Conservation (phyloP, 164 flowering plant species). For the Buxus sempervirens region DNA sequence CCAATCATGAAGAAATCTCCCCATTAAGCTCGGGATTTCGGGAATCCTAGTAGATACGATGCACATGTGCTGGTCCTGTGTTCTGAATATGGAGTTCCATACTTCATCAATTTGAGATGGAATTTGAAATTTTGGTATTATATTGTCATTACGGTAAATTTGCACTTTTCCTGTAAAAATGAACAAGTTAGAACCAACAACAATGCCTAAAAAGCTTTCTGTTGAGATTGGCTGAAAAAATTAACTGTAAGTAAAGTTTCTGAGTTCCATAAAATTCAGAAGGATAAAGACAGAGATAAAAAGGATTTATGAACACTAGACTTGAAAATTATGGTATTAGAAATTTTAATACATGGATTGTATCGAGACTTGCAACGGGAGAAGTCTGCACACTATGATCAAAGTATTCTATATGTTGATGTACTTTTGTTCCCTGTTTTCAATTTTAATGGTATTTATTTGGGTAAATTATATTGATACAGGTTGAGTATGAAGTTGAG, state of each 20-base stretch:
- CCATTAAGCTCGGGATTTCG: not conserved
- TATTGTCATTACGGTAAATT: no score
- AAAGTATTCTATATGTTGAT: not conserved
- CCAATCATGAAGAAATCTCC: not conserved
- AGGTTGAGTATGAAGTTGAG: constrained; percentile 76
- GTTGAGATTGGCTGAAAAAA: not conserved
- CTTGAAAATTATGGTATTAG: no score
- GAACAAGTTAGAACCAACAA: not conserved
- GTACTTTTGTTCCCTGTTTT: not conserved
- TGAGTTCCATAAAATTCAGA: no score
- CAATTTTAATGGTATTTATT: not conserved
- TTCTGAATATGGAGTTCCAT: no score
- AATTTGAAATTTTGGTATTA: not conserved
- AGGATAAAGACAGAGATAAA: no score
- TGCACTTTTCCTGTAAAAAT: not conserved
- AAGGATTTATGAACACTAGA: no score
- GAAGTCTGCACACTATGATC: not conserved
- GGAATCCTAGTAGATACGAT: not conserved
- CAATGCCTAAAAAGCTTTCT: not conserved
- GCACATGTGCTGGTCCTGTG: not conserved
- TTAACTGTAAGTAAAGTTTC: no score
- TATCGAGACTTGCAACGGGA: not conserved
- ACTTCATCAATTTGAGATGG: no score
- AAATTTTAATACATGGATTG: not conserved
- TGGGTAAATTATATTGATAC: constrained; percentile 11